Evolutionary conservation across 1,284 basidiomycete species (phyloP), one percentile per base, ranked within the genome.

Genomic region (Malassezia dermatis): DNA sequence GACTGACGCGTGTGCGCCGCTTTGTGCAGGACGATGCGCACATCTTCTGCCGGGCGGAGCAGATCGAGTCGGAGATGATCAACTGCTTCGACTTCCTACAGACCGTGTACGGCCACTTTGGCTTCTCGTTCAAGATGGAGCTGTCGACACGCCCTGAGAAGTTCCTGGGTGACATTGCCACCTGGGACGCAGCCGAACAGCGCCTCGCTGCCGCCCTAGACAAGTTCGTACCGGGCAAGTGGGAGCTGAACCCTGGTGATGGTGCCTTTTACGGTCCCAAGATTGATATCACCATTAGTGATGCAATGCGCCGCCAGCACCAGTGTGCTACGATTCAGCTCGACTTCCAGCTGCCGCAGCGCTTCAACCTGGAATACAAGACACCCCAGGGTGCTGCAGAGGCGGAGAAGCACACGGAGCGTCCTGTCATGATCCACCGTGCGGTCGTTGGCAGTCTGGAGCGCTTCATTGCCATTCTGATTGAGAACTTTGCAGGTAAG

Each of bases 321-420:
- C 94, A 99, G 78, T 98, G 94, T 67, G 93, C 91, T 42, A 98
- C 94, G 4, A 96, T 98, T 76, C 88, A 98, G 77, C 86, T 99
- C 63, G 94, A 98, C 79, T 99, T 96, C 83, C 89, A 98, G 77
- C 82, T 99, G 8, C 94, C 94, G n/a, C 86, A 95, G 73, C 85
- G 89, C 47, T 98, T 99, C 81, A 86, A 94, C 77, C 81, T 99
- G 61, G 86, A 86, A 72, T 98, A 90, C 78, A 86, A 89, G 39
- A 83, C 57, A 17, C 50, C 69, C 31, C 84, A 37, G 62, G 67
- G 63, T 11, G 62, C 58, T 19, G 67, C 62, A 10, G 69, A 79
- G 12, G 79, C 78, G 26, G 62, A 53, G 10, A 58, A 56, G 47
- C 77, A 81, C 15, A 71, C 64, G n/a, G 82, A 83, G 62, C 80